Conservation (phyloP, 2,329 filamentous ascomycete genomes). For the Diaporthe caulivora region DNA sequence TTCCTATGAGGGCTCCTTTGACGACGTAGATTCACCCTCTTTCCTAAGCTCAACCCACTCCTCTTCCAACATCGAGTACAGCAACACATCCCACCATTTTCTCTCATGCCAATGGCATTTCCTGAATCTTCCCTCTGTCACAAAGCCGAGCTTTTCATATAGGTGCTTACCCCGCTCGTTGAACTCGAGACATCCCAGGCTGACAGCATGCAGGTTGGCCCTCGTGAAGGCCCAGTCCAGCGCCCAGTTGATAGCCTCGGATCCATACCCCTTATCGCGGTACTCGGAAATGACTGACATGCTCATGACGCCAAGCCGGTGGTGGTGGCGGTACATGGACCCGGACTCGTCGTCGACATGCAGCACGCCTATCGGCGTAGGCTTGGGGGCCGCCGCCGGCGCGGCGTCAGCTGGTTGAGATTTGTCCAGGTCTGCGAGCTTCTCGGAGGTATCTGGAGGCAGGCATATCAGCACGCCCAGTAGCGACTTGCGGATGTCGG, state of each 20-base stretch:
- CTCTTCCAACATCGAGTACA: slow-evolving; percentile 53
- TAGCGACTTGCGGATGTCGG: slow-evolving; percentile 45
- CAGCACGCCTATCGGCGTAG: slow-evolving; percentile 38
- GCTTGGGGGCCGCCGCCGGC: not conserved
- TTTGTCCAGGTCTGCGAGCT: not conserved
- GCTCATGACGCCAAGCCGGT: slow-evolving; percentile 45
- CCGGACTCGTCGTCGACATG: slow-evolving; percentile 22
- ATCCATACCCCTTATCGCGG: slow-evolving; percentile 55
- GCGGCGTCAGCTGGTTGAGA: not conserved
- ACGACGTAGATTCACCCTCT: not conserved
- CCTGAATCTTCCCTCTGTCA: slow-evolving; percentile 55
- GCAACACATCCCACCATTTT: slow-evolving; percentile 52
- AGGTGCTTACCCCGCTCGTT: slow-evolving; percentile 57
- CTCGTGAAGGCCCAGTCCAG: slow-evolving; percentile 59
- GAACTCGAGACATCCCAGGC: slow-evolving; percentile 54
- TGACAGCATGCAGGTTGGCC: slow-evolving; percentile 59
- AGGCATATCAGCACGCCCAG: slow-evolving; percentile 55
- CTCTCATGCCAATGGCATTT: slow-evolving; percentile 59
- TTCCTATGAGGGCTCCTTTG: too few relatives aligned
- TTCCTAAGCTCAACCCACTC: slow-evolving; percentile 50
- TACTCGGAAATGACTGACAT: slow-evolving; percentile 51
- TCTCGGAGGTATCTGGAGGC: slow-evolving; percentile 36
- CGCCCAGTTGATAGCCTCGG: slow-evolving; percentile 60
- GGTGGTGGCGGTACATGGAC: slow-evolving; percentile 4
- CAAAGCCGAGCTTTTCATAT: slow-evolving; percentile 60